phyloP scores from a whole-genome alignment of 2,329 filamentous ascomycete genomes.

The Diplodia intermedia region DNA sequence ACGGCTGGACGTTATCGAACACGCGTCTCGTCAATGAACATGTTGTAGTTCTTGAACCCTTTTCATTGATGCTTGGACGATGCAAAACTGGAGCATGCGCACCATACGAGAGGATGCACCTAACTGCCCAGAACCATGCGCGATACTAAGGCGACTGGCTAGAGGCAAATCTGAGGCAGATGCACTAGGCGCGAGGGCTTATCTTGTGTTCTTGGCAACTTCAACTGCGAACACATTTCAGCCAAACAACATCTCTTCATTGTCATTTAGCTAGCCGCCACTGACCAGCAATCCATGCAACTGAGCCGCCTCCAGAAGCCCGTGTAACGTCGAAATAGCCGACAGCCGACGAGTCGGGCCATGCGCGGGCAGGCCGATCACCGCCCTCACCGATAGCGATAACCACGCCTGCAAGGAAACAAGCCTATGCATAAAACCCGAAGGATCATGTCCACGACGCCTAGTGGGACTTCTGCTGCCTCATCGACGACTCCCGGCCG shows the following conservation, averaged over 20 bases:
- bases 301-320: neutral
- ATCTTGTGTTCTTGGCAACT: neutral
- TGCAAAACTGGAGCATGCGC: no score
- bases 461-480: neutral
- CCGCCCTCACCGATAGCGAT: constrained; percentile 16
- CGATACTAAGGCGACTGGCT: no score
- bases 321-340: constrained; percentile 18
- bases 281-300: neutral
- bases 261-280: neutral
- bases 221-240: neutral
- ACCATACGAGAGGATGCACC: no score
- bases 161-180: neutral
- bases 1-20: neutral
- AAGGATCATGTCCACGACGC: neutral
- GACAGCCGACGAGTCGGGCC: constrained; percentile 20
- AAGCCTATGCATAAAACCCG: neutral
- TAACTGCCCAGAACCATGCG: no score
- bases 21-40: neutral
- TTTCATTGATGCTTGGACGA: neutral
- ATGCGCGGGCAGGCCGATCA: constrained; percentile 21
- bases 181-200: neutral
- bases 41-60: neutral
- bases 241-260: neutral
- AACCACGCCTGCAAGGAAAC: constrained; percentile 6
- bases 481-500: neutral